Percentiles rank a stretch among this genome's conserved stretches.
Conservation (phyloP, 2,329 filamentous ascomycete genomes). For the Claviceps lovelessii region DNA sequence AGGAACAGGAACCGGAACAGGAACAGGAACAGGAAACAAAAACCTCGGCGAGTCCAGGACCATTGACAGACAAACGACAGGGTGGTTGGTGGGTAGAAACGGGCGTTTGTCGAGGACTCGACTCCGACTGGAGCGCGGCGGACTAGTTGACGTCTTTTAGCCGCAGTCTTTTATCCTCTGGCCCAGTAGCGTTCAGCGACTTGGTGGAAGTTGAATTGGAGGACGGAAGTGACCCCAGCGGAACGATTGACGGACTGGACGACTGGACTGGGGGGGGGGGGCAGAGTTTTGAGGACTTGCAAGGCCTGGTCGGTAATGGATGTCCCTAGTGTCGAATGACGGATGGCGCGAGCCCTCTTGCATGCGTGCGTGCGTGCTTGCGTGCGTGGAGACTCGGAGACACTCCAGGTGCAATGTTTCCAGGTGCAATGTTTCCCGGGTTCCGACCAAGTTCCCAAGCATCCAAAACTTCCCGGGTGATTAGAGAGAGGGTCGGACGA, state of each 20-base stretch:
- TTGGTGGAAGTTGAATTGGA: not conserved
- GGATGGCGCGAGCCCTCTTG: not conserved
- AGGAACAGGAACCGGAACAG: no score
- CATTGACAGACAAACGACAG: no score
- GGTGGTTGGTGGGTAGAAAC: no score
- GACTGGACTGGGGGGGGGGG: not conserved
- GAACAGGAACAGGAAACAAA: no score
- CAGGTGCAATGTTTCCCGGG: no score
- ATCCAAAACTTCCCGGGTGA: not conserved
- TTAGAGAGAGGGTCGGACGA: not conserved
- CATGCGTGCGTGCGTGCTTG: not conserved
- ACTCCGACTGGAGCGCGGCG: no score
- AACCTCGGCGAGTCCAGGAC: no score
- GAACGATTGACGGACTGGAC: not conserved
- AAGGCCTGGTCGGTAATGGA: not conserved
- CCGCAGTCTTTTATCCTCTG: not conserved
- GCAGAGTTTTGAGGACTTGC: conserved; percentile 4
- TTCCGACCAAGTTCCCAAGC: no score
- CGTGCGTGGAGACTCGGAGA: not conserved
- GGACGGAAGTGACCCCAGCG: not conserved
- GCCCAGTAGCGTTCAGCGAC: not conserved
- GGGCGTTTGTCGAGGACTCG: no score
- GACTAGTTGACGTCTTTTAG: no score
- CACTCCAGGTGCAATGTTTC: not conserved
- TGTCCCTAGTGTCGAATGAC: conserved; percentile 1